A percentile compares a stretch with the other conserved stretches of the same genome.
phyloP scores from a whole-genome alignment of 352 stramenopile genomes.

The Pythium dissimile region DNA sequence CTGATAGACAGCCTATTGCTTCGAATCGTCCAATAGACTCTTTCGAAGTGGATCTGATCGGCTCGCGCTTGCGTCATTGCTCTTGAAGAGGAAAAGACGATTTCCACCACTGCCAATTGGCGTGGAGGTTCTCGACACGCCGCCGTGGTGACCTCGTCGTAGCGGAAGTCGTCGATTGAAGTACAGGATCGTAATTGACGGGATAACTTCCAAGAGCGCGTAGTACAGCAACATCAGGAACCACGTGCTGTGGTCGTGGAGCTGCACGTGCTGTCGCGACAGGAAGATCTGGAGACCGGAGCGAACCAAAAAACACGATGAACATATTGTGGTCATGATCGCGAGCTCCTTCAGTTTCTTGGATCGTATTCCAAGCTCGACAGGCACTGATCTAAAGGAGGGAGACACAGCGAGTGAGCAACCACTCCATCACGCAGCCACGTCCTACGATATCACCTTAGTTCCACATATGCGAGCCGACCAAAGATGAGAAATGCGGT shows the following conservation, averaged over 20 bases:
- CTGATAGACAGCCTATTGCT: slow-evolving; percentile 1
- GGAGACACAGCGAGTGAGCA: not conserved
- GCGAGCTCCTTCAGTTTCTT: slow-evolving; percentile 82
- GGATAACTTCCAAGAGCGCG: slow-evolving; percentile 73
- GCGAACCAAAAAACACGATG: slow-evolving; percentile 76
- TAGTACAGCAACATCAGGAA: slow-evolving; percentile 82
- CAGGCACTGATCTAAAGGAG: slow-evolving; percentile 56
- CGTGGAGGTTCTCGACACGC: slow-evolving; percentile 27
- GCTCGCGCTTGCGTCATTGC: slow-evolving; percentile 10
- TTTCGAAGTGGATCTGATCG: slow-evolving; percentile 29
- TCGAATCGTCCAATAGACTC: slow-evolving; percentile 38
- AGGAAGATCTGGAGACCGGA: slow-evolving; percentile 69
- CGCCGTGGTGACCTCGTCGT: slow-evolving; percentile 26
- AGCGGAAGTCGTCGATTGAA: slow-evolving; percentile 79
- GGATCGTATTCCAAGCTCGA: slow-evolving; percentile 78
- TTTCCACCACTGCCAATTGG: slow-evolving; percentile 31
- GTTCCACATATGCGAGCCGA: slow-evolving; percentile 75
- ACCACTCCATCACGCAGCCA: too few species aligned
- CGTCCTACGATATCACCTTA: too few species aligned
- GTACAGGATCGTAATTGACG: slow-evolving; percentile 72
- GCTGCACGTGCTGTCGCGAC: slow-evolving; percentile 63
- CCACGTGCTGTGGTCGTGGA: slow-evolving; percentile 76
- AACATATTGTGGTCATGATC: slow-evolving; percentile 79
- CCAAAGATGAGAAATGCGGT: slow-evolving; percentile 73
- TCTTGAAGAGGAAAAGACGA: slow-evolving; percentile 52